Evolutionary conservation across 805 yeast species (phyloP).

Genomic region (Clavispora vitiphila): DNA sequence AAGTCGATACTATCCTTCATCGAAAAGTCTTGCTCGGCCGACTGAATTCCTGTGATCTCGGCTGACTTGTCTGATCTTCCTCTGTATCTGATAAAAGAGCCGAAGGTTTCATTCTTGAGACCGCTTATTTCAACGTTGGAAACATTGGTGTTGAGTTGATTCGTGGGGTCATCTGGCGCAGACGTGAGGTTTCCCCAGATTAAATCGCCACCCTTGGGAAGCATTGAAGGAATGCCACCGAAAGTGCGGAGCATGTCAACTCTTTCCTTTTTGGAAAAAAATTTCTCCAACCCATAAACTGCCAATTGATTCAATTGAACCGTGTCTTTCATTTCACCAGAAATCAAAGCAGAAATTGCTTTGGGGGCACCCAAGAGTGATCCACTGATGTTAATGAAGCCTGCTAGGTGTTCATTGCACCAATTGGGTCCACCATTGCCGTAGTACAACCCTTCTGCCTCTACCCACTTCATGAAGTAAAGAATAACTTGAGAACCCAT

Average conservation of each 20-base stretch:
- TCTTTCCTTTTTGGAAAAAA: conserved; percentile 85
- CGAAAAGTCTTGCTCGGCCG: conserved; percentile 46
- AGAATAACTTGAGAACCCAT: conserved; percentile 93
- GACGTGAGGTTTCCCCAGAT: conserved; percentile 75
- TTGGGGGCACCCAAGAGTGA: conserved; percentile 93
- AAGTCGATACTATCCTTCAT: conserved; percentile 64
- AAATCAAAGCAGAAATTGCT: conserved; percentile 82
- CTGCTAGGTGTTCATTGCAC: conserved; percentile 81
- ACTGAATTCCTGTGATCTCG: conserved; percentile 8
- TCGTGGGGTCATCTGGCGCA: conserved; percentile 68
- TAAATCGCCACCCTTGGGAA: conserved; percentile 89
- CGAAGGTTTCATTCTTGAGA: conserved; percentile 45
- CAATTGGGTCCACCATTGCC: conserved; percentile 91
- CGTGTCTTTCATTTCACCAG: conserved; percentile 98
- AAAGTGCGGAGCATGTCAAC: conserved; percentile 78
- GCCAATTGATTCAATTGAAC: conserved; percentile 91
- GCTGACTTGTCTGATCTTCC: conserved; percentile 33
- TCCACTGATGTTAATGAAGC: conserved; percentile 85
- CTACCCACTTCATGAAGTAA: conserved; percentile 94
- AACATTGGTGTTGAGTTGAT: conserved; percentile 18
- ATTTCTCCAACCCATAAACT: conserved; percentile 89
- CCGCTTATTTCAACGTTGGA: conserved; percentile 17
- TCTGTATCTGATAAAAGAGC: conserved; percentile 67
- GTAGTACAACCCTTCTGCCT: conserved; percentile 70
- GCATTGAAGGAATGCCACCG: conserved; percentile 94